Evolutionary conservation across 768 basidiomycete species (phyloP), one percentile per base, ranked within the genome.

Genomic region (Leccinum truebloodii): DNA sequence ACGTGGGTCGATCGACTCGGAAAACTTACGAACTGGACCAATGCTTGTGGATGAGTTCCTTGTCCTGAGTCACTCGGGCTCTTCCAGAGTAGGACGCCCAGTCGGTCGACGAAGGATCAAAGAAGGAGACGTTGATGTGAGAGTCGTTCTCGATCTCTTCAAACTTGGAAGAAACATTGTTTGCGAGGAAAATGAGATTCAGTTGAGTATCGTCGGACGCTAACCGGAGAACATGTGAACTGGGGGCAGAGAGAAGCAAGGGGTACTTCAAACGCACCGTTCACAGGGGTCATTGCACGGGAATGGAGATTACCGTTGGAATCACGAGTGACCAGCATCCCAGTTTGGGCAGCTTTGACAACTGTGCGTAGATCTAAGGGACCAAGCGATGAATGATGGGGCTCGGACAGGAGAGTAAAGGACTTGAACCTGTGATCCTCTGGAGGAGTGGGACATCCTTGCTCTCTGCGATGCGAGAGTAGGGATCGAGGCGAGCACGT

Each of bases 21-120:
- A 34, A 32, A 24, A 73, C 79, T 57, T 24, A 84, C 87, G 73
- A 70, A 62, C 76, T 65, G n/a, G 76, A 84, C 86, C 86, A 92
- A 57, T 87, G 77, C 69, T 86, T 82, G 63, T 83, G 83, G 64
- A 93, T 85, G 51, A 84, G 67, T 3, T 82, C 83, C 58, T 79
- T 80, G 72, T 93, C 87, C 61, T 83, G 79, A 44, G 79, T 80
- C 7, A 91, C 77, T 65, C 77, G 85, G 10, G 92, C 94, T 59
- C 77, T 84, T 41, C 93, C 92, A 37, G 87, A 83, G 65, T 87
- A 87, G 9, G 89, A 88, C 2, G 86, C 92, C 94, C 93, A 95
- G 59, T 82, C 83, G 0, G 90, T 93, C 7, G 86, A 82, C 14
- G 78, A 76, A 13, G 80, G 78, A 64, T 94, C 86, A 68, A 83